phyloP scores from a whole-genome alignment of 2,329 filamentous ascomycete genomes.

The Trichoderma lentiforme region DNA sequence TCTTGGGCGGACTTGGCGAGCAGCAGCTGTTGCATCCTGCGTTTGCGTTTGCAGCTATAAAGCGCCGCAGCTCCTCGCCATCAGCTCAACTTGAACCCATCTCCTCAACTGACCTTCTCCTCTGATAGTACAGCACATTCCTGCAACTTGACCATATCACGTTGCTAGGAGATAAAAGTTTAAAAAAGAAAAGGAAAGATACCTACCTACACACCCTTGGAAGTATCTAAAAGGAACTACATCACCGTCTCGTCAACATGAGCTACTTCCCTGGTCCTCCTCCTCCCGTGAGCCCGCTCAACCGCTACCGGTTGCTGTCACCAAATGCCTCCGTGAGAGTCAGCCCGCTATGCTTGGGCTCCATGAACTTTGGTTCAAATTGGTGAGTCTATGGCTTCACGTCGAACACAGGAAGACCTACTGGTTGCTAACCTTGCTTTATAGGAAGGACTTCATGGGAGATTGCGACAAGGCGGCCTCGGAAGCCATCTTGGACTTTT shows the following conservation, averaged over 20 bases:
- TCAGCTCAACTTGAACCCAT: background rate
- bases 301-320: slow-evolving; percentile 63
- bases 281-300: slow-evolving; percentile 57
- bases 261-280: slow-evolving; percentile 26
- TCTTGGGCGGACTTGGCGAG: background rate
- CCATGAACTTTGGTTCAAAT: slow-evolving; percentile 61
- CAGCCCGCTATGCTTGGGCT: slow-evolving; percentile 63
- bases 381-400: slow-evolving; percentile 34
- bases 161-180: background rate
- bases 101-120: background rate
- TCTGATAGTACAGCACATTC: background rate
- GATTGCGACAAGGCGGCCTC: slow-evolving; percentile 60
- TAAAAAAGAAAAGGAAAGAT: background rate
- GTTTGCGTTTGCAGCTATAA: slow-evolving; percentile 1
- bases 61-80: background rate
- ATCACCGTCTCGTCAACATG: background rate
- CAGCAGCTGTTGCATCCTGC: background rate
- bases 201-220: background rate
- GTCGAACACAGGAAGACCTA: background rate
- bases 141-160: background rate
- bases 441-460: slow-evolving; percentile 57
- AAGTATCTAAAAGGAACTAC: background rate
- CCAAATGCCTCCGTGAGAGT: slow-evolving; percentile 63
- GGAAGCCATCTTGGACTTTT: slow-evolving; percentile 65
- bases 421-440: background rate